phyloP scores from a whole-genome alignment of 176 grass and related monocot genomes.

The Oropetium thomaeum region DNA sequence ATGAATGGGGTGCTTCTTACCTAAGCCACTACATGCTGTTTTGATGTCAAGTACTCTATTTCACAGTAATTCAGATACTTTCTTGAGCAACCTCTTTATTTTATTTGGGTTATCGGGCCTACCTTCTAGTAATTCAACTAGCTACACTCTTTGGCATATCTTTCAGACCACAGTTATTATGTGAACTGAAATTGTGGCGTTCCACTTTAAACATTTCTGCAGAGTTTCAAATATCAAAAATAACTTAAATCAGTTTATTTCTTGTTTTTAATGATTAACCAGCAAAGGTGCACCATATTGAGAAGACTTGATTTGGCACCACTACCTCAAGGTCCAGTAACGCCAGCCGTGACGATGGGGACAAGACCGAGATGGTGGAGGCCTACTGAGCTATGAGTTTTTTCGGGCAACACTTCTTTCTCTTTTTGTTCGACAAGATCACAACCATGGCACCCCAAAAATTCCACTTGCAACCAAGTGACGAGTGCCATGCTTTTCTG shows the following conservation, averaged over 20 bases:
- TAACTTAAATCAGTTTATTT: background rate
- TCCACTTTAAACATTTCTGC: background rate
- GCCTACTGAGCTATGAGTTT: background rate
- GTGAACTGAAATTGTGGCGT: background rate
- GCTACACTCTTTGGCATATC: background rate
- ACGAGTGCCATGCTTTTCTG: background rate
- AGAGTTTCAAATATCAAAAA: background rate
- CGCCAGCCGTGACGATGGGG: background rate
- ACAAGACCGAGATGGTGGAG: background rate
- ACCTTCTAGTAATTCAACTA: background rate
- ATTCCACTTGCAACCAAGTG: conserved; percentile 21
- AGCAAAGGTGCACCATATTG: background rate
- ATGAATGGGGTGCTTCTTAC: background rate
- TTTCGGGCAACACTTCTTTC: conserved; percentile 17
- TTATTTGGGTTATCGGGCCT: background rate
- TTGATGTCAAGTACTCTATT: background rate
- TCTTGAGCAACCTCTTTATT: background rate
- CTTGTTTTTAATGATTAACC: background rate
- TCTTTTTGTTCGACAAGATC: background rate
- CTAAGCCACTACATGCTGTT: background rate
- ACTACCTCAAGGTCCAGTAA: background rate
- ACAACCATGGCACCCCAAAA: background rate
- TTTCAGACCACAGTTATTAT: background rate
- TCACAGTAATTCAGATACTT: background rate
- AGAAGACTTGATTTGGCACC: conserved; percentile 9